Conservation (phyloP, 441 rosid genomes). For the Flueggea neowawraea region DNA sequence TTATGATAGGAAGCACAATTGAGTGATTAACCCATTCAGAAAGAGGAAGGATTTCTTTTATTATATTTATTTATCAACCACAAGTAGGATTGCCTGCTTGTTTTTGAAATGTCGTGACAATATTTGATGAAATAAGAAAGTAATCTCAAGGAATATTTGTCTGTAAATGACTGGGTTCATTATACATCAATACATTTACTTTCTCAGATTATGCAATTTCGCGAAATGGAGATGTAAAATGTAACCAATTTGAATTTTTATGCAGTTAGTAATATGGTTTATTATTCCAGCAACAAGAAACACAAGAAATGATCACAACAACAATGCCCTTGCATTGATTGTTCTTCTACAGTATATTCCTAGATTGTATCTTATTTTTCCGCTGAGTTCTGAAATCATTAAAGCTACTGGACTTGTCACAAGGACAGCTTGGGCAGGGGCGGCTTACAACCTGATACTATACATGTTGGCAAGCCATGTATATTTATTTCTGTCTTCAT, state of each 20-base stretch:
- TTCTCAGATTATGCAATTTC: neutral
- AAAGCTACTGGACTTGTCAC: constrained; percentile 93
- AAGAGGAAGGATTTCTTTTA: too few species aligned
- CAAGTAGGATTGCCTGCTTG: too few species aligned
- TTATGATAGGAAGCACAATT: too few species aligned
- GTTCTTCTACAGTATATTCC: constrained; percentile 83
- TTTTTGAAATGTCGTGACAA: too few species aligned
- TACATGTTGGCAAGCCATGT: constrained; percentile 98
- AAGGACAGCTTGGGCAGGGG: constrained; percentile 98
- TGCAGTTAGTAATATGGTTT: constrained; percentile 89
- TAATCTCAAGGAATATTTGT: too few species aligned
- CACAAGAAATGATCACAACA: constrained; percentile 56
- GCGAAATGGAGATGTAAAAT: neutral
- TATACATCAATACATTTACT: neutral
- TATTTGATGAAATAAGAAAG: neutral
- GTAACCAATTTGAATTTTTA: neutral
- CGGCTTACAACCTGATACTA: constrained; percentile 85
- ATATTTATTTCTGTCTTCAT: constrained; percentile 27
- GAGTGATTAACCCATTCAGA: too few species aligned
- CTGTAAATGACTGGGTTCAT: neutral
- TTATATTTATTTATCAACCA: too few species aligned
- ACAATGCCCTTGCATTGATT: constrained; percentile 80
- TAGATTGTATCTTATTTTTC: constrained; percentile 82
- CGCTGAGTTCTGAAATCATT: constrained; percentile 79
- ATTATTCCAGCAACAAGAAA: constrained; percentile 65